phyloP scores from a whole-genome alignment of 495 filamentous ascomycete species.

The Antarctomyces pellizariae region DNA sequence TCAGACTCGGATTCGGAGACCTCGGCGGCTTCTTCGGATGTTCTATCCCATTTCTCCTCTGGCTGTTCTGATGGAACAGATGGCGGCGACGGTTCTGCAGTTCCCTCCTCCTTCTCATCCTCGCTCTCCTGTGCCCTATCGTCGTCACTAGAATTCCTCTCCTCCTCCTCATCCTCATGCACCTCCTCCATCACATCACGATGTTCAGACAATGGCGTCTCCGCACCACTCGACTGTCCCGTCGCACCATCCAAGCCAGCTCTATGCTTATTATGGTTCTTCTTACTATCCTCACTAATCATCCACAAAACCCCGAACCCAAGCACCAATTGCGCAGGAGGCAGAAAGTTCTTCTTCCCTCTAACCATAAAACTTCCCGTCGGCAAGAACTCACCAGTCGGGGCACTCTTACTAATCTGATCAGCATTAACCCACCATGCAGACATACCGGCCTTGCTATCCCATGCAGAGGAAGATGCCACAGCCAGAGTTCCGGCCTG shows the following conservation, averaged over 20 bases:
- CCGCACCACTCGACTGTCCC: conserved; percentile 1
- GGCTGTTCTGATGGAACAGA: no score
- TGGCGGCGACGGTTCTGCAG: conserved; percentile 4
- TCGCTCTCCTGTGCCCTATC: conserved; percentile 12
- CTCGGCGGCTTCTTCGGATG: conserved; percentile 4
- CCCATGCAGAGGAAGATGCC: conserved; percentile 73
- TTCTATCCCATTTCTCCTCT: conserved; percentile 8
- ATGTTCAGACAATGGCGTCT: conserved; percentile 7
- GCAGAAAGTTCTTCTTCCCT: conserved; percentile 76
- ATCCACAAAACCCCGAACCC: conserved; percentile 75
- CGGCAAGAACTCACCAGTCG: conserved; percentile 55
- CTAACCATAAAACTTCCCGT: conserved; percentile 54
- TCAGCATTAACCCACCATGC: conserved; percentile 82
- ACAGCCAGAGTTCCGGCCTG: conserved; percentile 76
- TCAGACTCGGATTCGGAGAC: conserved; percentile 4
- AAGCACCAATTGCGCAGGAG: conserved; percentile 67
- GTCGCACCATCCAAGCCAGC: conserved; percentile 12
- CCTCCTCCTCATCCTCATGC: conserved; percentile 1
- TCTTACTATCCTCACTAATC: conserved; percentile 72
- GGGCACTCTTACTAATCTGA: conserved; percentile 66
- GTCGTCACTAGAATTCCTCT: conserved; percentile 10
- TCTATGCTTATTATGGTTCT: conserved; percentile 52
- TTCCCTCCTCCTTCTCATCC: conserved; percentile 1
- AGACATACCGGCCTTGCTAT: conserved; percentile 82
- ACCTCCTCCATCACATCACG: conserved; percentile 20